Evolutionary conservation across 257 asterid species (phyloP).

Genomic region (Solanum chaucha): DNA sequence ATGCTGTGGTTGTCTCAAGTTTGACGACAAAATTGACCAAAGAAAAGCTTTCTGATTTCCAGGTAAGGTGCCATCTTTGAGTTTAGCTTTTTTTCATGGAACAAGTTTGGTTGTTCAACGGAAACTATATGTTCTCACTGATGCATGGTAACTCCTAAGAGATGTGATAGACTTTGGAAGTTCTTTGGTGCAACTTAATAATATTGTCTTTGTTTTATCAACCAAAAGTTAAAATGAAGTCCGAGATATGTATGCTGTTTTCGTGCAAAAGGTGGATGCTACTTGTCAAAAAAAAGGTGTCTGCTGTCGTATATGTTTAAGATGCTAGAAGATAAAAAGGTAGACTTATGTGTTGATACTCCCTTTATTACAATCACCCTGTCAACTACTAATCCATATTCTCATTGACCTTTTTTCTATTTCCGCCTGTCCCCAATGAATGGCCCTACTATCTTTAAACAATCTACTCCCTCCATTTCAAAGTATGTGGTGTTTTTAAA

Average conservation of each 20-base stretch:
- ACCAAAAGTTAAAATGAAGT: background rate
- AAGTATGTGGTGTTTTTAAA: background rate
- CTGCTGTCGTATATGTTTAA: background rate
- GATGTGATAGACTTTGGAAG: background rate
- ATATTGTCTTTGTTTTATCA: background rate
- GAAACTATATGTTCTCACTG: background rate
- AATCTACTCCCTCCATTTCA: background rate
- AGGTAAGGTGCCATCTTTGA: constrained; percentile 26
- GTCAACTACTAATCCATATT: background rate
- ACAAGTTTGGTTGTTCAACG: background rate
- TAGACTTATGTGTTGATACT: background rate
- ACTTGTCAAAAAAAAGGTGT: background rate
- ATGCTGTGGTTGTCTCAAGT: constrained; percentile 67
- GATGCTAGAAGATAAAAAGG: background rate
- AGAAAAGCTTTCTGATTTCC: constrained; percentile 65
- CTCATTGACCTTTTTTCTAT: background rate
- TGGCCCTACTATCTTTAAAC: background rate
- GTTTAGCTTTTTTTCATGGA: background rate
- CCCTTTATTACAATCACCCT: background rate
- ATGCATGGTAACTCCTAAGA: background rate
- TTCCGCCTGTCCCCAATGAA: background rate
- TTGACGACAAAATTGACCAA: constrained; percentile 56
- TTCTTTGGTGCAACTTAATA: background rate
- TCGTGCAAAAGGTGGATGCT: background rate
- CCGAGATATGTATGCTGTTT: background rate